Percentiles rank a stretch among this genome's conserved stretches.
Evolutionary conservation across 2,329 filamentous ascomycete genomes (phyloP).

Genomic region (Apiospora pterosperma): DNA sequence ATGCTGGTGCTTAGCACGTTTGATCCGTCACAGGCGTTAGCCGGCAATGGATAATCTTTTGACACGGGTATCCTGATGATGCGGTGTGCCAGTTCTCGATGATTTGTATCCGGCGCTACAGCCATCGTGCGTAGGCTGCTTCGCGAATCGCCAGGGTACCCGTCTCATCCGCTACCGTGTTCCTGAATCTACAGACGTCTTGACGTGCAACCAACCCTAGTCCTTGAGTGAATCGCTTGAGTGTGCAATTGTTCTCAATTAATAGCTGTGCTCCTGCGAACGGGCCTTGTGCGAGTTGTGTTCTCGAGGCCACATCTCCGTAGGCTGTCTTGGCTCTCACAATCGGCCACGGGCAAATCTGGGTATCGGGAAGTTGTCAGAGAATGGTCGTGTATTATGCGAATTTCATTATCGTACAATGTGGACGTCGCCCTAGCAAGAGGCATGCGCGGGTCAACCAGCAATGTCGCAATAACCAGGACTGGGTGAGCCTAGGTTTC

Average conservation of each 20-base stretch:
- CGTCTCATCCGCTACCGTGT: background rate
- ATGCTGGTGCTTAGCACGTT: background rate
- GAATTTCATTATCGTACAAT: background rate
- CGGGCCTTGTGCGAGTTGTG: background rate
- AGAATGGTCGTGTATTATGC: background rate
- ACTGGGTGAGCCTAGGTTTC: no score
- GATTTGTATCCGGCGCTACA: background rate
- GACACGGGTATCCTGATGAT: background rate
- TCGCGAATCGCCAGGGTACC: background rate
- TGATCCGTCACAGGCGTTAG: conserved; percentile 1
- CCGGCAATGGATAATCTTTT: background rate
- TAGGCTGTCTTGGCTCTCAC: background rate
- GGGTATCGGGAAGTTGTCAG: background rate
- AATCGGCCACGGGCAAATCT: background rate
- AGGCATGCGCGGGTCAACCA: background rate
- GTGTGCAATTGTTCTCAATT: background rate
- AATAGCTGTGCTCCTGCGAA: background rate
- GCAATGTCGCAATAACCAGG: no score
- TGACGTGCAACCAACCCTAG: background rate
- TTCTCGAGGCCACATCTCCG: background rate
- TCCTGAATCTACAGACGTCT: background rate
- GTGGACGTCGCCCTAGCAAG: background rate
- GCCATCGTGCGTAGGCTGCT: background rate
- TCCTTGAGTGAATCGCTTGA: background rate
- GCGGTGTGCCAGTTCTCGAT: background rate